Evolutionary conservation across 306 rosid species (phyloP).

Genomic region (Herpetospermum pedunculosum): DNA sequence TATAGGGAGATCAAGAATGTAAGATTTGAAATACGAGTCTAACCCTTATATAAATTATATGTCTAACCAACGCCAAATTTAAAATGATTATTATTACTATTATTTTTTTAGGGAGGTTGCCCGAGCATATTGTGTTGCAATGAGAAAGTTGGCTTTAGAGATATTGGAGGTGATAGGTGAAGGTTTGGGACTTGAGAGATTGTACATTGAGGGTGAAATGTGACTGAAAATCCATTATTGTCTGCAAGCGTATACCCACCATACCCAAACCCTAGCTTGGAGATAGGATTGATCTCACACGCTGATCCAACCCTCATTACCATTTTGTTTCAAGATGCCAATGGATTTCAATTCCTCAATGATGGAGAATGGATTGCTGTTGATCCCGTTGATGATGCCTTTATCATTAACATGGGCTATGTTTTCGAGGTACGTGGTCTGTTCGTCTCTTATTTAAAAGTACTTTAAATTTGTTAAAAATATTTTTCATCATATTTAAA

Average conservation of each 20-base stretch:
- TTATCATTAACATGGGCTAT: constrained; percentile 29
- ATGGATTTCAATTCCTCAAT: constrained; percentile 39
- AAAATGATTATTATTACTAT: neutral
- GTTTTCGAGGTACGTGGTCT: constrained; percentile 28
- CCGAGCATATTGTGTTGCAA: constrained; percentile 20
- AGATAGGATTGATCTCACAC: constrained; percentile 44
- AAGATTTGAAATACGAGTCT: too few relatives aligned
- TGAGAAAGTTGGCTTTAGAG: constrained; percentile 20
- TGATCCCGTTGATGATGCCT: constrained; percentile 19
- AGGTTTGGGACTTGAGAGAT: constrained; percentile 35
- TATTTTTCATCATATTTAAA: too few relatives aligned
- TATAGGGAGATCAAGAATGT: too few relatives aligned
- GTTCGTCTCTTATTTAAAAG: too few relatives aligned
- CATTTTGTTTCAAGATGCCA: constrained; percentile 39
- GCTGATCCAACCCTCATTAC: constrained; percentile 46
- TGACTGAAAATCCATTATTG: constrained; percentile 22
- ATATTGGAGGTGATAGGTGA: constrained; percentile 43
- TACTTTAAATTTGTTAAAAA: too few relatives aligned
- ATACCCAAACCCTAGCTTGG: constrained; percentile 62
- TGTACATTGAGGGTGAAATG: constrained; percentile 27
- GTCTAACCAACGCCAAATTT: too few relatives aligned
- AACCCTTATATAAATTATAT: too few relatives aligned
- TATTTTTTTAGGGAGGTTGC: constrained; percentile 41
- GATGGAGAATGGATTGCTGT: constrained; percentile 29
- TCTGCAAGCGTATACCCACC: constrained; percentile 53